Base-by-base conservation (phyloP, 805 yeast species). In the Barnettozyma populi region DNA sequence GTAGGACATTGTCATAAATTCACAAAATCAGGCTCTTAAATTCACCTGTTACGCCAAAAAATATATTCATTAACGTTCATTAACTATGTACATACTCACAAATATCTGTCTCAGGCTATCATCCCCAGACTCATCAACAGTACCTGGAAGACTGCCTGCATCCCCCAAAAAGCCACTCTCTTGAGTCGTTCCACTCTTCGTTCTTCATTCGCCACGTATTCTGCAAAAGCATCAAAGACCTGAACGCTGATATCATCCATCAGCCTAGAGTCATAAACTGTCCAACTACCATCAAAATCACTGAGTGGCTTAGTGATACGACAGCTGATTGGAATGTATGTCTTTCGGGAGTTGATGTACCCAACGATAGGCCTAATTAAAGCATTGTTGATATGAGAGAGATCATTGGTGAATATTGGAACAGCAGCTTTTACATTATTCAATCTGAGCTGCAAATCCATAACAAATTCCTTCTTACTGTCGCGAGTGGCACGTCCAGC, bases 231-330 rank as follows among this genome's bases (percentile, higher is more conserved):
- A 55, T 89, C 90, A 65, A 92, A 92, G 5, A 92, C 94, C 55
- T 88, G 95, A 27, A 82, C 82, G 25, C 94, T 84, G 44, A 94
- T 73, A 61, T 92, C 97, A 61, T 86, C 94, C 96, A 92, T 89
- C 50, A 94, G 71, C 45, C 84, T 72, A 24, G 94, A 84, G 63
- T 94, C 99, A 65, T 90, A 94, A 3, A 89, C 74, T 1, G 99
- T 92, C 99, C 99, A 94, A 7, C 96, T 80, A 0, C 99, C 99
- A 57, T 87, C 90, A 63, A 94, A 94, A 60, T 94, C 99, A 24
- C 73, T 70, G 20, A 90, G 67, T 40, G 79, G 76, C 62, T 94
- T 94, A 31, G 84, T 84, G 8, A 94, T 81, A 4, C 89, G 79
- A 60, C 96, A 88, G 51, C 81, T 75, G 49, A 92, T 82, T 39